Base-by-base conservation (phyloP, 768 basidiomycete genomes). In the Myochromella boudieri region DNA sequence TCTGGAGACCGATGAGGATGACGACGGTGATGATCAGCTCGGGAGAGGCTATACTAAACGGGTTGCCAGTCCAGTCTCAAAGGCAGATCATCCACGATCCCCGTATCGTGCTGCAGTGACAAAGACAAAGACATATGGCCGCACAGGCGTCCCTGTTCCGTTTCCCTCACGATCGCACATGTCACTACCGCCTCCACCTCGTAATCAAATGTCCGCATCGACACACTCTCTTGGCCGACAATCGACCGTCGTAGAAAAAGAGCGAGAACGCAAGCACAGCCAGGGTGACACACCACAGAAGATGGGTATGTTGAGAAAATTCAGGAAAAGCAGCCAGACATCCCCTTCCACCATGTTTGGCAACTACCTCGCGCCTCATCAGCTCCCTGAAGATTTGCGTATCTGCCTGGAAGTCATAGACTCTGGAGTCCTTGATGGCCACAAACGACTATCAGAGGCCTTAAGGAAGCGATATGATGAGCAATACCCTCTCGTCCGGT, bases 391-490 rank as follows among this genome's bases (percentile, higher is more conserved):
- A 39, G 94, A 95, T 60, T 62, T 99, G 37, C 80, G 85, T 41
- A 76, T 81, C 56, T 94, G 94, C 57, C 69, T 98, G 6, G 88
- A 93, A 62, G 89, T 92, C 10, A 82, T 95, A 32, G 85, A 92
- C 57, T 79, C 81, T 27, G 88, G 91, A 20, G 90, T 97, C 36
- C 74, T 97, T 42, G 85, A 90, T 32, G 95, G 97, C 1, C 97
- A 99, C 66, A 76, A 86, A 56, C 80, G 84, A 55, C 76, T 99
- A 26, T 87, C 84, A 43, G 87, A 89, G 41, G 89, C 88, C 17
- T 67, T 99, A 56, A 81, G 80, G 61, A 94, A 90, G 68, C 78
- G 94, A 32, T 98, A 97, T 53, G 93, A 95, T 45, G 92, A 97
- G 56, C 95, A 97, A 55, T 98, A 89, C 61, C 95, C 95, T 11